Evolutionary conservation across 139 green algal species (phyloP).

Genomic region (Chlorella vulgaris): DNA sequence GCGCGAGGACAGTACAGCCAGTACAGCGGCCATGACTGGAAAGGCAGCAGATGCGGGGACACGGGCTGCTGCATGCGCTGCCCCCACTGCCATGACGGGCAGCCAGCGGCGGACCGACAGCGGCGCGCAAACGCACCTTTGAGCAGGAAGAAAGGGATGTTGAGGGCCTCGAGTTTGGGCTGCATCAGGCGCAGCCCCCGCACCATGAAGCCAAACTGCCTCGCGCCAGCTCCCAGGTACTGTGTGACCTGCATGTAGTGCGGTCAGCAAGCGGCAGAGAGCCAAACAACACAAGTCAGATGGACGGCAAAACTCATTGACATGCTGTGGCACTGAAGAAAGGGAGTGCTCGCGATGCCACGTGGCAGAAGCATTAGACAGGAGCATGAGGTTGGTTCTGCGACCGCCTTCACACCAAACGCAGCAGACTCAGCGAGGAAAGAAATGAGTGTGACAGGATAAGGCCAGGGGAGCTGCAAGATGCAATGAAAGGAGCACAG

Average conservation of each 20-base stretch:
- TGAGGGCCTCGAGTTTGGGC: constrained; percentile 56
- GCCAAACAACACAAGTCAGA: not conserved
- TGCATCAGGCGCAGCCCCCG: constrained; percentile 76
- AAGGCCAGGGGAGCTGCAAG: no score
- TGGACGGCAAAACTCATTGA: not conserved
- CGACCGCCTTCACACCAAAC: not conserved
- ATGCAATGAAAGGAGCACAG: no score
- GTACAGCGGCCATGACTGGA: no score
- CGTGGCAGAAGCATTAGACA: not conserved
- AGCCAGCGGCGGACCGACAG: no score
- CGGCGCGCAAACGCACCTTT: constrained; percentile 32
- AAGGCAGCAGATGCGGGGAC: no score
- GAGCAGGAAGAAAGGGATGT: constrained; percentile 84
- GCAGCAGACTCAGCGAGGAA: no score
- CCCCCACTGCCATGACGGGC: no score
- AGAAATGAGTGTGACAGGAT: no score
- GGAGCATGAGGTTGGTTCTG: not conserved
- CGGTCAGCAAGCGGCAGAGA: not conserved
- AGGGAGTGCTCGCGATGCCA: no score
- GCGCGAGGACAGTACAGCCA: no score
- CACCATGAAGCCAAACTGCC: constrained; percentile 93
- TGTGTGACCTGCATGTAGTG: constrained; percentile 60
- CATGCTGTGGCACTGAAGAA: no score
- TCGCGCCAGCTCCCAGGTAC: constrained; percentile 75
- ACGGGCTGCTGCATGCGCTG: no score